Conservation (phyloP, 2,329 filamentous ascomycete genomes). For the Fusarium sp. region DNA sequence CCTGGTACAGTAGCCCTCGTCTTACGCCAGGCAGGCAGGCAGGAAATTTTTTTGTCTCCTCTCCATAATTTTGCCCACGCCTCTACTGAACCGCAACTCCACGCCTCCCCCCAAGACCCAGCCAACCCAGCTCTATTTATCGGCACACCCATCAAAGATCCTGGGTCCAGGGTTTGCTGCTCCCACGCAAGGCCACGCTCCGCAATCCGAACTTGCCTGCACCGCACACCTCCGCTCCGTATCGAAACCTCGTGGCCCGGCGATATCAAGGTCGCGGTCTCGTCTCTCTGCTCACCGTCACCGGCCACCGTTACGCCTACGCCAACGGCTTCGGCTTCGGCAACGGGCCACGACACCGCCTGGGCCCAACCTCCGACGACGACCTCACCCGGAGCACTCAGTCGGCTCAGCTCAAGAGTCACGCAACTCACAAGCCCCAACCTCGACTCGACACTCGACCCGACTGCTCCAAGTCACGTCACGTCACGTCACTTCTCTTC, state of each 20-base stretch:
- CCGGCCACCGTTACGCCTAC: constrained; percentile 35
- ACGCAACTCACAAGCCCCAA: constrained; percentile 21
- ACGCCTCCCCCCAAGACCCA: constrained; percentile 56
- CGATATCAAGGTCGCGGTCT: constrained; percentile 42
- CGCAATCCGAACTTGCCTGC: constrained; percentile 48
- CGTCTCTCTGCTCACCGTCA: constrained; percentile 38
- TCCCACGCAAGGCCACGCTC: constrained; percentile 42
- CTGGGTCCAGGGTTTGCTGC: constrained; percentile 50
- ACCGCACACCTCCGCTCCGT: constrained; percentile 45
- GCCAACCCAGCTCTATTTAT: constrained; percentile 55
- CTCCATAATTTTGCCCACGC: constrained; percentile 53
- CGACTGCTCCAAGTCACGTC: constrained; percentile 32
- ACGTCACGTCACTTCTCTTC: constrained; percentile 39
- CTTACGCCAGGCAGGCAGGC: constrained; percentile 37
- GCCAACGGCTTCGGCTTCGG: constrained; percentile 39
- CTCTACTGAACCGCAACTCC: constrained; percentile 55
- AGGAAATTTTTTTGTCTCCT: constrained; percentile 40
- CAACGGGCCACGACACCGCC: constrained; percentile 36
- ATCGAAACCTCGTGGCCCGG: constrained; percentile 44
- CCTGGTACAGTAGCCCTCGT: constrained; percentile 40
- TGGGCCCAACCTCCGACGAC: constrained; percentile 34
- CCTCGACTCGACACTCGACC: constrained; percentile 10
- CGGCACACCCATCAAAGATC: constrained; percentile 59
- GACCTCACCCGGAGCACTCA: constrained; percentile 33
- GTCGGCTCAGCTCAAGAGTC: constrained; percentile 25